Evolutionary conservation across 2,329 filamentous ascomycete species (phyloP), one percentile per base, ranked within the genome.

Genomic region (Fusarium ambrosium): DNA sequence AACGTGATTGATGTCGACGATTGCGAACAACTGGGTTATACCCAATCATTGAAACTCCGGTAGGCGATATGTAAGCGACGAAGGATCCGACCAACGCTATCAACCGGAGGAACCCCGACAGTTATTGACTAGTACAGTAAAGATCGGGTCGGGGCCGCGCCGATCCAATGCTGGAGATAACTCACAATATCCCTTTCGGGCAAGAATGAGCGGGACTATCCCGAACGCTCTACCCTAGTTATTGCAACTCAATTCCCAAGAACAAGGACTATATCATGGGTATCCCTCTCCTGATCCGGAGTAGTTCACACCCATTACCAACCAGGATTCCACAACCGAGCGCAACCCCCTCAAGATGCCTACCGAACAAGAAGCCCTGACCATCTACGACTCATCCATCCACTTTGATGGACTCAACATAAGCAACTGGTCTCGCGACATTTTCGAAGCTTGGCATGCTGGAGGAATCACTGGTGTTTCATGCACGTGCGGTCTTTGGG

Each of bases 371-470:
- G 82, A 84, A 75, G 82, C 83, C 2, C 77, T 79, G 20, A 79
- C 74, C 6, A 82, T 84, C 32, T 84, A 84, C 61, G 75, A 72
- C n/a, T 77, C 78, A 8, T 72, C 81, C 29, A 80, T 84, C 37
- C 83, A 85, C 66, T 85, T 85, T 56, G 83, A 85, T 62, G 83
- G 83, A 4, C 79, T 85, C 20, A 84, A 85, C 73, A 85, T 85
- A 39, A 80, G 78, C 76, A 84, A 84, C 68, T 84, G 79, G 71
- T 81, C 79, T 3, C 81, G 79, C n/a, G 80, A 83, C 0, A 84
- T 84, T 61, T 85, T 85, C 69, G 79, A 83, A 66, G 79, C 83
- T 22, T 84, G 83, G 82, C 78, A 80, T 22, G 72, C 77, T 8
- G 82, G 83, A 13, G 83, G 82, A 37, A 82, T 85, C 62, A 83